These are phyloP conservation scores for Epichloe bromicola DNA, from an alignment of 2,329 filamentous ascomycete species.

Conservation along the genomic window DNA sequence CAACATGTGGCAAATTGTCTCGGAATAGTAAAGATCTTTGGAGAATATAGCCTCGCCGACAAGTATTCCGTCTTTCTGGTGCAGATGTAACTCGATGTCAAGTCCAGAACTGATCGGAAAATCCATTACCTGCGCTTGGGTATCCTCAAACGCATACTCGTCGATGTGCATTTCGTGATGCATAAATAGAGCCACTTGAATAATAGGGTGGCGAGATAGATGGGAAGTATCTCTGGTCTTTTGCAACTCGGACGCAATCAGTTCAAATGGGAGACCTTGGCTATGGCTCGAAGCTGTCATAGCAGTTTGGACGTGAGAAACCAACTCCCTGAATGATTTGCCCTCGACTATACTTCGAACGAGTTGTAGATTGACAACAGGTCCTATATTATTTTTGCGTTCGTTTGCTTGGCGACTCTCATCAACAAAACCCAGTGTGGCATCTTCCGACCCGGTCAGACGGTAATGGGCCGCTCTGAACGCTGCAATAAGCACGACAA, in stretches of 20 bases:
- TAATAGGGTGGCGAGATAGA: not conserved
- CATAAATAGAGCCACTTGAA: not conserved
- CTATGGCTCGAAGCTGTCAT: not conserved
- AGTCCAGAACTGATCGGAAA: not conserved
- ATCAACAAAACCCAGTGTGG: slow-evolving; percentile 10
- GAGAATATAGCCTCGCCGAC: not conserved
- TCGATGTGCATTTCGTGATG: not conserved
- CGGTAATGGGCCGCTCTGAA: slow-evolving; percentile 15
- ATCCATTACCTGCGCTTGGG: not conserved
- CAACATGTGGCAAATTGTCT: not conserved
- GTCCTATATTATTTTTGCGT: not conserved
- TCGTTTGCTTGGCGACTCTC: slow-evolving; percentile 11
- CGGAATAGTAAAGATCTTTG: not conserved
- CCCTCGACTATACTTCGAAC: slow-evolving; percentile 3
- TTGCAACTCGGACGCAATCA: not conserved
- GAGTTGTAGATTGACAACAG: slow-evolving; percentile 8
- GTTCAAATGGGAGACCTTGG: not conserved
- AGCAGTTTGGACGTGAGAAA: not conserved
- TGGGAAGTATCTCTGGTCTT: too few species aligned
- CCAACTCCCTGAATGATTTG: not conserved
- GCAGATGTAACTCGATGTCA: slow-evolving; percentile 1
- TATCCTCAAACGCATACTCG: not conserved
- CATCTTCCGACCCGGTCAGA: slow-evolving; percentile 13
- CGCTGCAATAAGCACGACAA: slow-evolving; percentile 11
- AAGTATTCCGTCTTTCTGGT: not conserved